phyloP scores from a whole-genome alignment of 495 filamentous ascomycete genomes.

The Lasiosphaeria miniovina region DNA sequence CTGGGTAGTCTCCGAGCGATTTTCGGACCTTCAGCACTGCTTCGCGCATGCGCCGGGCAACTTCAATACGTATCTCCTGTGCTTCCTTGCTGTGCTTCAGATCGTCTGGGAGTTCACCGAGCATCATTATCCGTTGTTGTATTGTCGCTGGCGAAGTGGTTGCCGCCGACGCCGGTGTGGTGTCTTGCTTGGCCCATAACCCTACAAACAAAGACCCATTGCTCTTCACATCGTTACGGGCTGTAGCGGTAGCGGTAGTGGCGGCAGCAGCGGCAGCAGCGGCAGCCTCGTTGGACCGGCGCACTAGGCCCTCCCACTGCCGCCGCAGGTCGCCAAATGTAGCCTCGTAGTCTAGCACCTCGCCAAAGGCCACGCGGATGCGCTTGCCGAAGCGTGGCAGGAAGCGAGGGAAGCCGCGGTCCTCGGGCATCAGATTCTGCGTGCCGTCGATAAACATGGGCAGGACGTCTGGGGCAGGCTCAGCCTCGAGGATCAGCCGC shows the following conservation, averaged over 20 bases:
- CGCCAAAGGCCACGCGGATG: slow-evolving; percentile 72
- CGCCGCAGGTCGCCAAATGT: slow-evolving; percentile 65
- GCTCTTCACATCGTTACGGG: no score
- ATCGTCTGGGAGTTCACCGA: slow-evolving; percentile 46
- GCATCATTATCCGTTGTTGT: slow-evolving; percentile 53
- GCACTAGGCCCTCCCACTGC: slow-evolving; percentile 64
- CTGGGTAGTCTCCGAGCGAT: slow-evolving; percentile 60
- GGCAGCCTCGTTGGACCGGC: slow-evolving; percentile 2
- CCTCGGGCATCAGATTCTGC: slow-evolving; percentile 80
- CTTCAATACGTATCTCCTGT: slow-evolving; percentile 74
- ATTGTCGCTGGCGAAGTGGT: slow-evolving; percentile 11
- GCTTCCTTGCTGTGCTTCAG: slow-evolving; percentile 72
- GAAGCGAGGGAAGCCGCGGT: slow-evolving; percentile 73
- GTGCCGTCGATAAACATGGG: slow-evolving; percentile 92
- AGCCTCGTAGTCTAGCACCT: slow-evolving; percentile 55
- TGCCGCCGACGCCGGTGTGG: not conserved
- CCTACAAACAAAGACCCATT: not conserved
- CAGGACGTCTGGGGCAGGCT: slow-evolving; percentile 78
- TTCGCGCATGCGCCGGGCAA: slow-evolving; percentile 69
- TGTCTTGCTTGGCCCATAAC: not conserved
- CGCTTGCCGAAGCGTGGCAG: slow-evolving; percentile 70
- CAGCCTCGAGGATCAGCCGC: slow-evolving; percentile 81
- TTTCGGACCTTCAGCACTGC: slow-evolving; percentile 75
- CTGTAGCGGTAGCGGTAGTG: no score
- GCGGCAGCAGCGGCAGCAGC: no score